Base-by-base conservation (phyloP, 2,329 filamentous ascomycete species). In the Arthrinium puccinioides region DNA sequence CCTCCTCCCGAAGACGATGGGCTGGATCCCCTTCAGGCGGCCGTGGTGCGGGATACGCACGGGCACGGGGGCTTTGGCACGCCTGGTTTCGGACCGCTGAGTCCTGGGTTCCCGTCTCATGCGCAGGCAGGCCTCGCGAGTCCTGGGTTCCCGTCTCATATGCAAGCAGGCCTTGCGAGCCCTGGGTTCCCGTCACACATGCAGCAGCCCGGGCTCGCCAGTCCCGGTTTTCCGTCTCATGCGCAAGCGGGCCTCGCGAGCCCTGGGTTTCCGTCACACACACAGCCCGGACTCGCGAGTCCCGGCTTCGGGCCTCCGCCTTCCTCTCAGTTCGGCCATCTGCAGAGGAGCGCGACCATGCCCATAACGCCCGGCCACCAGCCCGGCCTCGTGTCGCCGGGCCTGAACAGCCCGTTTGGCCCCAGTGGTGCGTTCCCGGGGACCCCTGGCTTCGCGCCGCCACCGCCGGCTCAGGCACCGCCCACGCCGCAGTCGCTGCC, bases 1-100 rank as follows among this genome's bases (percentile, higher is more conserved):
- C 84, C 76, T 4, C 76, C 85, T 4, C 82, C 82, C 4, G 74
- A 80, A 23, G 84, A 88, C 49, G 76, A 69, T 26, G 74, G 69
- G 10, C 62, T 68, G 3, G 74, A 79, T 47, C 77, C 76, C 4
- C 59, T 82, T 16, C 69, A 71, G 5, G 72, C 74, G 34, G 75
- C 74, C 10, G 66, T 81, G 3, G 69, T 66, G 18, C 66, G 74
- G 33, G 77, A 82, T 45, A n/a, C n/a, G n/a, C 69, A 74, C 31
- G 67, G 72, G 42, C 60, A 65, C 47, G 53, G 72, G 16, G 69
- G 70, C 9, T 70, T 70, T 1, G 67, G 73, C 37, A 66, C 69
- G 1, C 70, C 71, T 2, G 62, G 63, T 21, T 60, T 57, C 2
- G 62, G 63, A 0, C 63, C 64, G 2, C 52, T 64, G n/a, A 64